Percentiles rank a stretch among this genome's conserved stretches.
Conservation (phyloP, 176 grass and related monocot species). For the Zea mays region DNA sequence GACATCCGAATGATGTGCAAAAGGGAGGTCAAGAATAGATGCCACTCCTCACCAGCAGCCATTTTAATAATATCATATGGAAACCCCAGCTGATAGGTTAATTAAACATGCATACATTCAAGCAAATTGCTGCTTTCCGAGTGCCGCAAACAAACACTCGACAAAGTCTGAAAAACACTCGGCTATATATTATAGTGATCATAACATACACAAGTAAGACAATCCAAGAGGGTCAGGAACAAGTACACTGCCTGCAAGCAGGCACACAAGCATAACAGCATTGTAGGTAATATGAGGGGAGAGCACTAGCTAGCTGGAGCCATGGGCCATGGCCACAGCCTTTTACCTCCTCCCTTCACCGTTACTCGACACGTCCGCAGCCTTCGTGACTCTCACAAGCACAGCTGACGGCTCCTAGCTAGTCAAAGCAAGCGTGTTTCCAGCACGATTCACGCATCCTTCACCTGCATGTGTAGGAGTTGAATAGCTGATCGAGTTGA, state of each 20-base stretch:
- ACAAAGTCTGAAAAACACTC: no score
- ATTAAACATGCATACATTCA: not conserved
- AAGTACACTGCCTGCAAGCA: constrained; percentile 24
- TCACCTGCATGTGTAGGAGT: constrained; percentile 24
- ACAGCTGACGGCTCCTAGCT: constrained; percentile 30
- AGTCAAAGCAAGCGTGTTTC: no score
- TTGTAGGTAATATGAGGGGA: not conserved
- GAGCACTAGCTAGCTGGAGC: not conserved
- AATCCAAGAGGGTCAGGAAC: not conserved
- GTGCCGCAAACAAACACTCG: no score
- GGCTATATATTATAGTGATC: no score
- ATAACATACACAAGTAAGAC: not conserved
- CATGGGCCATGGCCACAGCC: no score
- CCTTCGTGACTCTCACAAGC: constrained; percentile 1
- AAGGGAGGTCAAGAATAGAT: constrained; percentile 41
- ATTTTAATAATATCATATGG: constrained; percentile 40
- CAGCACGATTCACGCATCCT: no score
- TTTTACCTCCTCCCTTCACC: no score
- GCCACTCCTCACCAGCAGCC: constrained; percentile 41
- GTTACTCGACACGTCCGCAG: no score
- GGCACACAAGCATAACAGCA: constrained; percentile 21
- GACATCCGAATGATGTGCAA: constrained; percentile 23
- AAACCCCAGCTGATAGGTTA: constrained; percentile 12
- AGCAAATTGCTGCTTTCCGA: no score
- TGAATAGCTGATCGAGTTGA: constrained; percentile 4